These are phyloP conservation scores for Penicillium janthinellum DNA, from an alignment of 2,329 filamentous ascomycete species.

Conservation along the genomic window DNA sequence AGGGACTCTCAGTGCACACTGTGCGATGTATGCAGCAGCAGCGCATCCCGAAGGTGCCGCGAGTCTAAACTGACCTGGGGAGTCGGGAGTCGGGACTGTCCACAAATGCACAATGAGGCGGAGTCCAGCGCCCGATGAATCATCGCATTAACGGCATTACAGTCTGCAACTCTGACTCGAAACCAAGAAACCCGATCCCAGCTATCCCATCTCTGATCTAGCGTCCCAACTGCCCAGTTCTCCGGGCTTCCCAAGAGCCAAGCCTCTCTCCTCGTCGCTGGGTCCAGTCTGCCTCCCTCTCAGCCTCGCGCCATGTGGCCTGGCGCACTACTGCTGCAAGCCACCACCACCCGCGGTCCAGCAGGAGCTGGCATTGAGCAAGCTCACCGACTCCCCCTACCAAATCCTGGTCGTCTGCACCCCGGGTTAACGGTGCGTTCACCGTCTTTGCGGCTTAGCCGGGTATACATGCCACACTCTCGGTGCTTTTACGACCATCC, in stretches of 20 bases:
- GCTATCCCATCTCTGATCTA: neutral
- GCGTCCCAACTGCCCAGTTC: neutral
- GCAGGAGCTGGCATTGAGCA: neutral
- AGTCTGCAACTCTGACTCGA: too few species aligned
- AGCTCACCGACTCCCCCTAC: conserved; percentile 20
- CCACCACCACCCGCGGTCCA: neutral
- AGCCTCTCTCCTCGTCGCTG: neutral
- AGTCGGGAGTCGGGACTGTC: neutral
- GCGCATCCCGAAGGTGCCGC: neutral
- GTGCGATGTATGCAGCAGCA: neutral
- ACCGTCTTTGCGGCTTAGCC: conserved; percentile 20
- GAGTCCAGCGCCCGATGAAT: conserved; percentile 13
- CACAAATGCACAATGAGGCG: conserved; percentile 8
- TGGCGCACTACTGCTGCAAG: neutral
- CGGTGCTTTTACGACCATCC: too few species aligned
- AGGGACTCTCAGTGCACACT: too few species aligned
- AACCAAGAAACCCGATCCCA: too few species aligned
- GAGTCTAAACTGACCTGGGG: neutral
- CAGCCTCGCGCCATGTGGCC: conserved; percentile 16
- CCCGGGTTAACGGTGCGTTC: conserved; percentile 12
- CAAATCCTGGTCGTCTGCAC: neutral
- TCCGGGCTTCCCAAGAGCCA: neutral
- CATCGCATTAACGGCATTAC: conserved; percentile 1
- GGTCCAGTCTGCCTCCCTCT: conserved; percentile 5
- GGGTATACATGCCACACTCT: too few species aligned